Conservation (phyloP, 2,329 filamentous ascomycete species). For the Aaosphaeria pasadenensis region DNA sequence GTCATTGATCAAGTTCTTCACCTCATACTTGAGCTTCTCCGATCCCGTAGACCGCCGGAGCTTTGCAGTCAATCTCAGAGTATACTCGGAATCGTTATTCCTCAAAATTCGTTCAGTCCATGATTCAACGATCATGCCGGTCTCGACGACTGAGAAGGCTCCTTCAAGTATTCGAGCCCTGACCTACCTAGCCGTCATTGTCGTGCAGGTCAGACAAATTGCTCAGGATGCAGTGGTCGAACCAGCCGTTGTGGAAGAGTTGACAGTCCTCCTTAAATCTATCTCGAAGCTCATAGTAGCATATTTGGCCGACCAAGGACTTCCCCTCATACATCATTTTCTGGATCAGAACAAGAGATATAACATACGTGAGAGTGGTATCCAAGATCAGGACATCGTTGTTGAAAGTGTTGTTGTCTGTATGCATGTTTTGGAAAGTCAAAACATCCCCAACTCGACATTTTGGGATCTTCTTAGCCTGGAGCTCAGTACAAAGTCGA, state of each 20-base stretch:
- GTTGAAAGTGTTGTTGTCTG: constrained; percentile 49
- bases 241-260: constrained; percentile 7
- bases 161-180: constrained; percentile 14
- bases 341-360: constrained; percentile 45
- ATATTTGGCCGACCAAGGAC: constrained; percentile 30
- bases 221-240: constrained; percentile 23
- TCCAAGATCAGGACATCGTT: constrained; percentile 42
- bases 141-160: too few species aligned
- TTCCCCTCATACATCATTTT: constrained; percentile 40
- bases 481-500: constrained; percentile 20
- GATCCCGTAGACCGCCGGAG: constrained; percentile 53
- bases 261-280: constrained; percentile 29
- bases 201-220: constrained; percentile 29
- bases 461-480: constrained; percentile 47
- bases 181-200: constrained; percentile 27
- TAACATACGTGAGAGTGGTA: constrained; percentile 46
- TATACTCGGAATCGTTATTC: constrained; percentile 38
- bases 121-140: too few species aligned
- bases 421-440: constrained; percentile 40
- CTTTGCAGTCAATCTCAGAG: constrained; percentile 44
- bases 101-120: constrained; percentile 10
- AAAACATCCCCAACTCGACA: constrained; percentile 21
- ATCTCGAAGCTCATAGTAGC: constrained; percentile 37
- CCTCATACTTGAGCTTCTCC: constrained; percentile 49
- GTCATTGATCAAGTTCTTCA: constrained; percentile 49